Percentiles rank a stretch among this genome's conserved stretches.
Evolutionary conservation across 257 asterid genomes (phyloP).

Genomic region (Hygrophila difformis): DNA sequence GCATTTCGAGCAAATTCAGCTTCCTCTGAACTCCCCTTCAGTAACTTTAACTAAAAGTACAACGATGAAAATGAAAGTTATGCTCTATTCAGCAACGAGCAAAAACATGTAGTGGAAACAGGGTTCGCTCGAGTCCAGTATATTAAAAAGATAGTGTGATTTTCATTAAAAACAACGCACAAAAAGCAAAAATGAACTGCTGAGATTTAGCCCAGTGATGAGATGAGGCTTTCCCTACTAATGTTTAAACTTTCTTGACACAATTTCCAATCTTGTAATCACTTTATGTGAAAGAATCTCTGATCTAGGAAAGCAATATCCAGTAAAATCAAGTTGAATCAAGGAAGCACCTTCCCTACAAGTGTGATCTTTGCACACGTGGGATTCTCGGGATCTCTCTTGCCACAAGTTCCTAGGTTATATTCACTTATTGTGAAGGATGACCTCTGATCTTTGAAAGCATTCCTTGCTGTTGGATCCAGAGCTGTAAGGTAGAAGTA

Average conservation of each 20-base stretch:
- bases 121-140: not conserved
- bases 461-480: conserved; percentile 82
- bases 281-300: too few relatives aligned
- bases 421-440: conserved; percentile 76
- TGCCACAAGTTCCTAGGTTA: conserved; percentile 65
- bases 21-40: conserved; percentile 46
- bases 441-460: conserved; percentile 59
- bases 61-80: conserved; percentile 1
- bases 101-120: not conserved
- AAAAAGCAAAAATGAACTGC: too few relatives aligned
- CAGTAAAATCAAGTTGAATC: not conserved
- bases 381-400: conserved; percentile 73
- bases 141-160: too few relatives aligned
- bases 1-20: conserved; percentile 56
- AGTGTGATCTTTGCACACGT: conserved; percentile 75
- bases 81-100: not conserved
- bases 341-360: conserved; percentile 55
- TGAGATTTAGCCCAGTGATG: too few relatives aligned
- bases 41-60: conserved; percentile 43
- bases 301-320: too few relatives aligned
- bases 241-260: too few relatives aligned
- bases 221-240: too few relatives aligned
- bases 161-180: too few relatives aligned
- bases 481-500: conserved; percentile 81
- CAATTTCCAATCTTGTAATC: too few relatives aligned